Percentiles rank a stretch among this genome's conserved stretches.
phyloP scores from a whole-genome alignment of 805 yeast genomes.

The Schwanniomyces occidentalis region DNA sequence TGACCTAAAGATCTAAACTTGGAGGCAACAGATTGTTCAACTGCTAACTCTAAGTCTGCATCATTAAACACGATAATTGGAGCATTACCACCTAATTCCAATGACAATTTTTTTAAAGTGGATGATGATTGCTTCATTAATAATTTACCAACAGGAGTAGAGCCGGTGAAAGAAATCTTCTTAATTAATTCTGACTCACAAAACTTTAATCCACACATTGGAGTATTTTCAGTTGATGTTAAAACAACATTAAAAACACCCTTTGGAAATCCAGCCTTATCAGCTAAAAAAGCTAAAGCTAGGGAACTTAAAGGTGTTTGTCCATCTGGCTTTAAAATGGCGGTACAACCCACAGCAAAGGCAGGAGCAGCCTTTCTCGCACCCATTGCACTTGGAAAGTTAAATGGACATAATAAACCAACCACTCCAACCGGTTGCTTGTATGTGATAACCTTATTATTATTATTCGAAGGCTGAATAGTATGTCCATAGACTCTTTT shows the following conservation, averaged over 20 bases:
- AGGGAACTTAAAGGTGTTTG: constrained; percentile 62
- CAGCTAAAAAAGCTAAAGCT: constrained; percentile 55
- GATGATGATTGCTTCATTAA: constrained; percentile 61
- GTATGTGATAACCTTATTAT: constrained; percentile 52
- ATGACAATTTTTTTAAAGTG: constrained; percentile 66
- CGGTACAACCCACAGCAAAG: constrained; percentile 64
- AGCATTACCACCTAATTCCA: constrained; percentile 82
- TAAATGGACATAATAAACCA: constrained; percentile 66
- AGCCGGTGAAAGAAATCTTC: constrained; percentile 77
- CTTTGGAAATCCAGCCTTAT: constrained; percentile 60
- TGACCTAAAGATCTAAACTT: constrained; percentile 80
- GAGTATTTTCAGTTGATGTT: constrained; percentile 48
- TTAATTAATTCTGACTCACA: constrained; percentile 56
- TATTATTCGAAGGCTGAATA: constrained; percentile 52
- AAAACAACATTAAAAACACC: constrained; percentile 57
- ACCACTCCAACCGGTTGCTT: constrained; percentile 67
- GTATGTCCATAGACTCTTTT: constrained; percentile 56
- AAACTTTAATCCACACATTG: constrained; percentile 51
- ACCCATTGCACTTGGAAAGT: constrained; percentile 69
- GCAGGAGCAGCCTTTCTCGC: constrained; percentile 67
- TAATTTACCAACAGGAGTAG: constrained; percentile 70
- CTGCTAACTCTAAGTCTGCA: constrained; percentile 66
- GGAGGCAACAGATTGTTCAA: constrained; percentile 62
- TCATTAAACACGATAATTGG: constrained; percentile 76
- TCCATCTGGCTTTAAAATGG: constrained; percentile 60